Conservation (phyloP, 148 eudicot genomes). For the Rhododendron ovatum region DNA sequence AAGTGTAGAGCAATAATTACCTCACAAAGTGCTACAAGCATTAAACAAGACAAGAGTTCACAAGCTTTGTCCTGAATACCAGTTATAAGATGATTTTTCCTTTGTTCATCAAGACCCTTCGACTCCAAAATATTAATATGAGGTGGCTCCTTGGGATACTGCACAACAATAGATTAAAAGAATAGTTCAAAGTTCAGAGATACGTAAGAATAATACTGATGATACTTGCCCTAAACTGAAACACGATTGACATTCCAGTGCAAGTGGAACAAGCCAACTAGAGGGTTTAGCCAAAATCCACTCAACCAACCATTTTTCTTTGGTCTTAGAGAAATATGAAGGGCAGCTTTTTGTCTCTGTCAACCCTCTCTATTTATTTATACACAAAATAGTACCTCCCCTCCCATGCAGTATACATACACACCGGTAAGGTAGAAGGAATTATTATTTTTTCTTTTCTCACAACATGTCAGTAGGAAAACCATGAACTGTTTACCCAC, state of each 20-base stretch:
- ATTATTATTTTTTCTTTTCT: background rate
- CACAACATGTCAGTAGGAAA: background rate
- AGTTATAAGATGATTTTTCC: conserved; percentile 49
- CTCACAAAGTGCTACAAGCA: conserved; percentile 96
- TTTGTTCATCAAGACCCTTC: conserved; percentile 83
- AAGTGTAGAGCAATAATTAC: conserved; percentile 31
- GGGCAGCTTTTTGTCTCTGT: background rate
- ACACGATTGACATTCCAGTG: background rate
- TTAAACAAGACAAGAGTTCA: conserved; percentile 73
- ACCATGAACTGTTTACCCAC: background rate
- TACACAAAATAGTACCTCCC: background rate
- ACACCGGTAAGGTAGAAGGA: background rate
- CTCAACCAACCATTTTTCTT: background rate
- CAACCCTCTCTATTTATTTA: background rate
- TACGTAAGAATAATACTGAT: background rate
- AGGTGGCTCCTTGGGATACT: conserved; percentile 93
- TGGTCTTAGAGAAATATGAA: background rate
- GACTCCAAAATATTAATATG: conserved; percentile 54
- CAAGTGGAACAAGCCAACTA: background rate
- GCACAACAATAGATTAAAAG: conserved; percentile 28
- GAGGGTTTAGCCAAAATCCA: background rate
- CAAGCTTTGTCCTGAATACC: conserved; percentile 49
- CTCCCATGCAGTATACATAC: background rate
- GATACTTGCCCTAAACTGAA: background rate
- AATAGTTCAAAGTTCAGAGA: conserved; percentile 14